These are phyloP conservation scores for Strobilomyces echinocephalus DNA, from an alignment of 768 basidiomycete species.

Conservation along the genomic window DNA sequence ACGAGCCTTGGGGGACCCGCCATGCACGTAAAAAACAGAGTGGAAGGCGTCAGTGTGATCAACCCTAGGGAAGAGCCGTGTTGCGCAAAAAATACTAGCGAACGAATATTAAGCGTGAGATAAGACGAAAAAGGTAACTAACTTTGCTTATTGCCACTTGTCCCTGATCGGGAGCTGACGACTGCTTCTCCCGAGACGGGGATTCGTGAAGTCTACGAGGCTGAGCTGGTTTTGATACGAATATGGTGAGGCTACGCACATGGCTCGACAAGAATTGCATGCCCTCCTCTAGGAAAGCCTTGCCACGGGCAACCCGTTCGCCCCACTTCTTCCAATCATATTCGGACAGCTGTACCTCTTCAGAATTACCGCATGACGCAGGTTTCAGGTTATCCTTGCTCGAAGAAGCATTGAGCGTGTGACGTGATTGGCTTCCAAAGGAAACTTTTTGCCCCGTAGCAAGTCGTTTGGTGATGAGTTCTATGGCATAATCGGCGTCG, in stretches of 20 bases:
- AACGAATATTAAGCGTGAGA: neutral
- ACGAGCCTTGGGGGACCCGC: conserved; percentile 41
- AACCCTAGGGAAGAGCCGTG: conserved; percentile 51
- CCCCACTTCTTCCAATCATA: conserved; percentile 56
- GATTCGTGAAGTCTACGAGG: conserved; percentile 9
- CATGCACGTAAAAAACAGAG: conserved; percentile 53
- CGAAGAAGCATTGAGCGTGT: conserved; percentile 10
- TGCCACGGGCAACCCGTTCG: conserved; percentile 42
- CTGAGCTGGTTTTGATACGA: neutral
- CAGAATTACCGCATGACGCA: neutral
- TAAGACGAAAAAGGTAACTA: conserved; percentile 7
- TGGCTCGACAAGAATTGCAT: conserved; percentile 36
- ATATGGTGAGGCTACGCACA: conserved; percentile 30
- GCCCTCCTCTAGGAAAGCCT: conserved; percentile 39
- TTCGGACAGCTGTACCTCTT: conserved; percentile 2
- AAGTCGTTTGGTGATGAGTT: conserved; percentile 57
- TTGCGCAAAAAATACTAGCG: conserved; percentile 58
- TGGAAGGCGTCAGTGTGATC: conserved; percentile 49
- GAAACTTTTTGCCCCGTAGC: conserved; percentile 45
- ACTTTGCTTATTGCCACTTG: conserved; percentile 33
- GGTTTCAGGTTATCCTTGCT: conserved; percentile 3
- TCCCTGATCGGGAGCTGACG: neutral
- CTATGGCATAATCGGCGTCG: conserved; percentile 68
- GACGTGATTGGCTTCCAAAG: conserved; percentile 17
- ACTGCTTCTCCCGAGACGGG: neutral